Evolutionary conservation across 179 eudicot genomes (phyloP).

Genomic region (Beta macrorhiza): DNA sequence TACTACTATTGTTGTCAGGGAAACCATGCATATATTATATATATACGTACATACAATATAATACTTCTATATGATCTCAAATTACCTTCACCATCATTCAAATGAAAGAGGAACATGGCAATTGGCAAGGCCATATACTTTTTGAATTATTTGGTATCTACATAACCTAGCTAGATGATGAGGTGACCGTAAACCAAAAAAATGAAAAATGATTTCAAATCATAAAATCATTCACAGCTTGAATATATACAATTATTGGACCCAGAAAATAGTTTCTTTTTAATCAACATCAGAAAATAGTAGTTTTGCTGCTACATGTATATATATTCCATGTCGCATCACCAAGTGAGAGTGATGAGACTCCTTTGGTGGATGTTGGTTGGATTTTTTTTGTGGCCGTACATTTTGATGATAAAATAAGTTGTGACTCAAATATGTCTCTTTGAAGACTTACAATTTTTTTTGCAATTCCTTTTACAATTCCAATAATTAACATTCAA

Average conservation of each 20-base stretch:
- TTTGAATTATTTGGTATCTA: conserved; percentile 6
- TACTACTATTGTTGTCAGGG: conserved; percentile 5
- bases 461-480: no score
- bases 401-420: neutral
- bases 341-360: conserved; percentile 6
- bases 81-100: neutral
- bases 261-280: conserved; percentile 7
- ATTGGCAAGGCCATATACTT: neutral
- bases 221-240: conserved; percentile 14
- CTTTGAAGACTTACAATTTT: neutral
- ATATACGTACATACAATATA: no score
- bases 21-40: conserved; percentile 7
- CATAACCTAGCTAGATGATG: neutral
- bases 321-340: conserved; percentile 25
- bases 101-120: neutral
- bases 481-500: no score
- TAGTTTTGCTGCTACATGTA: neutral
- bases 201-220: conserved; percentile 17
- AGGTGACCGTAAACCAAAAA: neutral
- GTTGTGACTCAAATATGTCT: neutral
- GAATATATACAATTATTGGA: conserved; percentile 16
- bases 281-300: neutral
- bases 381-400: neutral
- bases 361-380: conserved; percentile 1
- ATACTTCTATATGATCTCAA: neutral